Conservation (phyloP, 139 green algal genomes). For the Gonium pectorale region DNA sequence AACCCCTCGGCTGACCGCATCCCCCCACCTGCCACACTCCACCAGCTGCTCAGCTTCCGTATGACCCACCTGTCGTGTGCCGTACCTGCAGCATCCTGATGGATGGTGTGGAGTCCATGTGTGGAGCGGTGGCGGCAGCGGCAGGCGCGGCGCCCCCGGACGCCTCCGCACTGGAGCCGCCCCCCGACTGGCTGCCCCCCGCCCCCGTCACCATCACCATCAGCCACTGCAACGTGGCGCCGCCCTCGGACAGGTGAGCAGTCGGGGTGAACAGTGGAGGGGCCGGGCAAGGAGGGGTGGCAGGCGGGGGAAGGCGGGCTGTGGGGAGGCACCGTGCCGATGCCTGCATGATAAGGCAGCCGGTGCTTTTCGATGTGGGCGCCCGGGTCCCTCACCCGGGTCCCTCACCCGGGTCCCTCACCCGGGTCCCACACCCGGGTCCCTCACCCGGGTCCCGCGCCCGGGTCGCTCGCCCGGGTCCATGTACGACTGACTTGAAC, state of each 20-base stretch:
- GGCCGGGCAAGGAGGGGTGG: background rate
- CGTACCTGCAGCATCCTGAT: slow-evolving; percentile 23
- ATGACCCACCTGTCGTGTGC: too few relatives aligned
- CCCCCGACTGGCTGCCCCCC: background rate
- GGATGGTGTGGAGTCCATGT: slow-evolving; percentile 31
- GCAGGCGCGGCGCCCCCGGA: background rate
- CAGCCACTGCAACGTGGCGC: slow-evolving; percentile 36
- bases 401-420: too few relatives aligned
- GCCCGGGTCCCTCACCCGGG: too few relatives aligned
- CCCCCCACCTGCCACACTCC: too few relatives aligned
- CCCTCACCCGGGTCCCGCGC: too few relatives aligned
- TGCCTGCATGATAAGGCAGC: background rate
- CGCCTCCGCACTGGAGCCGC: background rate
- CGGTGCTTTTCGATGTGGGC: background rate
- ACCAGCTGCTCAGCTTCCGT: too few relatives aligned
- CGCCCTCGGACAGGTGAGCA: slow-evolving; percentile 6
- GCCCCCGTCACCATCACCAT: slow-evolving; percentile 26
- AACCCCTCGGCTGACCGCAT: background rate
- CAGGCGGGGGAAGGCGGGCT: background rate
- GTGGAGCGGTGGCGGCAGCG: background rate
- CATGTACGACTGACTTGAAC: background rate
- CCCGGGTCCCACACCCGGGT: too few relatives aligned
- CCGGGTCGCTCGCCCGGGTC: background rate
- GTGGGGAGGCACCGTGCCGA: background rate
- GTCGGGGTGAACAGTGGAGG: background rate